Evolutionary conservation across 495 filamentous ascomycete species (phyloP).

Genomic region (Sordaria brevicollis): DNA sequence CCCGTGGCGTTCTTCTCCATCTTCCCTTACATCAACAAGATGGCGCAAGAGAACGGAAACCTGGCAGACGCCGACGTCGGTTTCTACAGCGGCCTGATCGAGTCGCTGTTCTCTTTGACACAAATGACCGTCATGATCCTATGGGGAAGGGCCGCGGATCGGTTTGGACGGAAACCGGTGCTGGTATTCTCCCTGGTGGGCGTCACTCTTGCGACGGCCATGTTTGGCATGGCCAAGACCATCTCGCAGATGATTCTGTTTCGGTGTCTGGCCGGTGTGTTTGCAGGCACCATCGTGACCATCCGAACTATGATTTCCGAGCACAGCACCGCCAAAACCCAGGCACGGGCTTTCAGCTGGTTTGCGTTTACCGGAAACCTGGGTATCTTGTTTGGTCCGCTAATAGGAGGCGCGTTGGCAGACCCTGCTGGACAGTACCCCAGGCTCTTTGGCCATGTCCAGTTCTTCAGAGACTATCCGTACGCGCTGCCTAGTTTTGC

Average conservation of each 20-base stretch:
- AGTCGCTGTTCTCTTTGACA: slow-evolving; percentile 59
- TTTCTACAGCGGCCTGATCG: slow-evolving; percentile 63
- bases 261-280: slow-evolving; percentile 54
- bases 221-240: slow-evolving; percentile 51
- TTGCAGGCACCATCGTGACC: slow-evolving; percentile 58
- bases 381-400: slow-evolving; percentile 57
- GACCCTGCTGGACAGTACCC: slow-evolving; percentile 50
- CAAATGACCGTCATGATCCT: slow-evolving; percentile 46
- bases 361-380: slow-evolving; percentile 60
- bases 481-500: slow-evolving; percentile 53
- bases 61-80: slow-evolving; percentile 50
- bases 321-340: slow-evolving; percentile 52
- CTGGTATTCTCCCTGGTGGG: slow-evolving; percentile 52
- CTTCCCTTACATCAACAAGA: slow-evolving; percentile 64
- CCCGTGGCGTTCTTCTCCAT: slow-evolving; percentile 66
- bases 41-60: slow-evolving; percentile 51
- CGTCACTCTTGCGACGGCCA: slow-evolving; percentile 41
- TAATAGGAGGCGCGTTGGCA: slow-evolving; percentile 54
- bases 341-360: slow-evolving; percentile 60
- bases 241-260: slow-evolving; percentile 59
- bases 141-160: slow-evolving; percentile 59
- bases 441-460: slow-evolving; percentile 37
- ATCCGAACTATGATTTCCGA: slow-evolving; percentile 63
- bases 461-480: slow-evolving; percentile 51
- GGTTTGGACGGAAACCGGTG: slow-evolving; percentile 56